Conservation (phyloP, 1,284 basidiomycete species). For the Phellopilus nigrolimitatus region DNA sequence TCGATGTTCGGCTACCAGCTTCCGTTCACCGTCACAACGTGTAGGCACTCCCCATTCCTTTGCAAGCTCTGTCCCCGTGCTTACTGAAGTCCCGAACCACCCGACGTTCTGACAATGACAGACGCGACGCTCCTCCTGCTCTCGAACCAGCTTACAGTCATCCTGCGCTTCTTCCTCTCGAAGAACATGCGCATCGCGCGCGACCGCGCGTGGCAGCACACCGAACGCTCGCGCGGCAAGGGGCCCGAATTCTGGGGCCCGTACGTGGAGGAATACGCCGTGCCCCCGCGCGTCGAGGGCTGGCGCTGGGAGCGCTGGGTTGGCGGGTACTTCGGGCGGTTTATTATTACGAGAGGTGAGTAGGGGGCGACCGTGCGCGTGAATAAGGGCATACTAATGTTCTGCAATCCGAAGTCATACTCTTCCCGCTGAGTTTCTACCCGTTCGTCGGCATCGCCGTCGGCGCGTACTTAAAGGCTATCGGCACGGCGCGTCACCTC, state of each 20-base stretch:
- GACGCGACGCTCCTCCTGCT: constrained; percentile 74
- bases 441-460: constrained; percentile 67
- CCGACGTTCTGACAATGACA: no score
- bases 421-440: constrained; percentile 65
- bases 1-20: constrained; percentile 58
- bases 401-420: constrained; percentile 43
- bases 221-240: constrained; percentile 75
- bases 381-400: background rate
- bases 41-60: constrained; percentile 34
- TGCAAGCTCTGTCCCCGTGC: no score
- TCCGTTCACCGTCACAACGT: constrained; percentile 64
- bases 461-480: constrained; percentile 60
- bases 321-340: constrained; percentile 43
- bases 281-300: constrained; percentile 48
- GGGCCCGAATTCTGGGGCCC: constrained; percentile 79
- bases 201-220: constrained; percentile 75
- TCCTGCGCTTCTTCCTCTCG: constrained; percentile 75
- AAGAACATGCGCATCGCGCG: constrained; percentile 75
- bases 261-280: constrained; percentile 84
- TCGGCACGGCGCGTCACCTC: constrained; percentile 65
- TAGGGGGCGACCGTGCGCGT: constrained; percentile 13
- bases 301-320: constrained; percentile 38
- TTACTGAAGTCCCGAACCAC: no score
- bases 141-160: constrained; percentile 64
- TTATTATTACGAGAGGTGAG: constrained; percentile 47